Conservation (phyloP, 2,329 filamentous ascomycete species). For the Apiospora marii region DNA sequence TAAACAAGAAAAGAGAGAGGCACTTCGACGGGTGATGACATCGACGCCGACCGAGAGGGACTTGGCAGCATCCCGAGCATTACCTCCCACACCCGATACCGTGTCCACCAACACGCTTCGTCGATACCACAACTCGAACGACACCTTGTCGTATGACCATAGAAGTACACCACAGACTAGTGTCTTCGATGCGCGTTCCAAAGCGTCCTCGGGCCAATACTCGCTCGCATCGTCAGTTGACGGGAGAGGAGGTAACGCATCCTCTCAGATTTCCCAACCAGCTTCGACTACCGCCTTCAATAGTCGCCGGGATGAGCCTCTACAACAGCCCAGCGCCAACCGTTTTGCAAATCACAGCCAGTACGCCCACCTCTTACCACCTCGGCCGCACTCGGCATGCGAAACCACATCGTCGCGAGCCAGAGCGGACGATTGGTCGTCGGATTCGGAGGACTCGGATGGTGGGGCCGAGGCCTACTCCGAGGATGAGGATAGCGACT, state of each 20-base stretch:
- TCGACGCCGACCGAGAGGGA: conserved; percentile 51
- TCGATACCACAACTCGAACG: conserved; percentile 58
- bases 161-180: conserved; percentile 5
- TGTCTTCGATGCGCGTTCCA: neutral
- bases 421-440: conserved; percentile 42
- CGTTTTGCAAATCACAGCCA: neutral
- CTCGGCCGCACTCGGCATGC: conserved; percentile 56
- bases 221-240: conserved; percentile 8
- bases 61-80: conserved; percentile 50
- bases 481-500: conserved; percentile 51
- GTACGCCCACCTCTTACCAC: conserved; percentile 35
- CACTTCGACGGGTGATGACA: conserved; percentile 57
- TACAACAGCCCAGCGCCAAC: conserved; percentile 4
- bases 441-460: conserved; percentile 55
- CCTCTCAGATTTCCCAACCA: conserved; percentile 35
- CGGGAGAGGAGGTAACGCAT: conserved; percentile 29
- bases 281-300: conserved; percentile 31
- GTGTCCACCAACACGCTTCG: conserved; percentile 64
- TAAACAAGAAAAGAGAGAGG: conserved; percentile 57
- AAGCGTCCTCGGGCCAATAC: neutral
- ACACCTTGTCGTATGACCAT: conserved; percentile 41
- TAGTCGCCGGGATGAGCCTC: conserved; percentile 27
- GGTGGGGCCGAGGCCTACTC: conserved; percentile 46
- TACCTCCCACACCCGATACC: conserved; percentile 68
- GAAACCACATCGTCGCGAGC: conserved; percentile 47